These are phyloP conservation scores for Starmera stellimalicola DNA, from an alignment of 1,139 yeast genomes.

Conservation along the genomic window DNA sequence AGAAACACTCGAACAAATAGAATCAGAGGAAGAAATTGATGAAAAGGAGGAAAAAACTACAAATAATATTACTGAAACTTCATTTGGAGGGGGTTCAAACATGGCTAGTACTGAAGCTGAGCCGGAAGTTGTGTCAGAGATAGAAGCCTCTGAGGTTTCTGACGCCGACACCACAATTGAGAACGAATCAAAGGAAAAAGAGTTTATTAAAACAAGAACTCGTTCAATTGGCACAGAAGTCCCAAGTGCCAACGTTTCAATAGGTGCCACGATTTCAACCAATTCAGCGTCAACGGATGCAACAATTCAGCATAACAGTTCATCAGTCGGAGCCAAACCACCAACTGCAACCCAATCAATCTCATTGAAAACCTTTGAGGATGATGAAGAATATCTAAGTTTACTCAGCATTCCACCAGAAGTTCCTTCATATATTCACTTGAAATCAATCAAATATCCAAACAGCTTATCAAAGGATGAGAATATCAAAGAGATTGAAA, in stretches of 20 bases:
- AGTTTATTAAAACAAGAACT: too few relatives aligned
- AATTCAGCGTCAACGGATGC: neutral
- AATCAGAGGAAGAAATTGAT: neutral
- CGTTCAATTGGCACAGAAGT: too few relatives aligned
- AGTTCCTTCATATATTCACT: conserved; percentile 19
- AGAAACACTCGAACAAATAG: conserved; percentile 3
- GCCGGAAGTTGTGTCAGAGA: too few relatives aligned
- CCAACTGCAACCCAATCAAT: conserved; percentile 11
- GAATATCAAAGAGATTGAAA: conserved; percentile 25
- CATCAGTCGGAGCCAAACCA: conserved; percentile 20
- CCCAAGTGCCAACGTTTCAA: too few relatives aligned
- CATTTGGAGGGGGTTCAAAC: conserved; percentile 1
- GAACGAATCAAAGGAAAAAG: too few relatives aligned
- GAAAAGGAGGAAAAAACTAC: conserved; percentile 1
- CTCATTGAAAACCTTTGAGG: conserved; percentile 24
- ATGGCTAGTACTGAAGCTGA: neutral
- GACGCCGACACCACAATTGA: too few relatives aligned
- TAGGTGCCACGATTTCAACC: too few relatives aligned
- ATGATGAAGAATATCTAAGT: conserved; percentile 28
- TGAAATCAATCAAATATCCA: conserved; percentile 24
- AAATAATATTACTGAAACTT: conserved; percentile 3
- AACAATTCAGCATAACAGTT: neutral
- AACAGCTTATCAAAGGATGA: conserved; percentile 17
- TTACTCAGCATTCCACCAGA: conserved; percentile 17
- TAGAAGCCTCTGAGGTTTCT: too few relatives aligned